phyloP scores from a whole-genome alignment of 192 early-diverging fungal genomes.

The Lunasporangiospora selenospora region DNA sequence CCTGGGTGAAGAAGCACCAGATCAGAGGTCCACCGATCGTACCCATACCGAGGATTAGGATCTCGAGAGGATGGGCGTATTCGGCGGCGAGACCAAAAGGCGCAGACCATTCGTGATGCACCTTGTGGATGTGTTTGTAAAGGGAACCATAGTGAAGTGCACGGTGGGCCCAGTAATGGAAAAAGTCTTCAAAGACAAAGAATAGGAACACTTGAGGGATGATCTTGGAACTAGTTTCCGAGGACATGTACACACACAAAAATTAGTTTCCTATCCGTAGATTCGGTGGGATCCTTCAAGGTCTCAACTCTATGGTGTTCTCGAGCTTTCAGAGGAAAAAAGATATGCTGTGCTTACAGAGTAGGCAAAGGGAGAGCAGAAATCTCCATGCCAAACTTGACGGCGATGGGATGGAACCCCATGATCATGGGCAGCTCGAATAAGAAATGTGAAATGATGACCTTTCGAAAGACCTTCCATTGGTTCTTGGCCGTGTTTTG shows the following conservation, averaged over 20 bases:
- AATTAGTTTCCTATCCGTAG: not conserved
- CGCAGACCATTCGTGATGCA: slow-evolving; percentile 86
- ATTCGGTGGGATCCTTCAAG: too few species aligned
- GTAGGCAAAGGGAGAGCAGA: slow-evolving; percentile 78
- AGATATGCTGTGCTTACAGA: too few species aligned
- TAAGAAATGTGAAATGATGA: slow-evolving; percentile 73
- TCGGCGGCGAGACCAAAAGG: slow-evolving; percentile 85
- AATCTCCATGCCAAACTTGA: slow-evolving; percentile 78
- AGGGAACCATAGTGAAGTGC: slow-evolving; percentile 79
- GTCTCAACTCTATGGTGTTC: too few species aligned
- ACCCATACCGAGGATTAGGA: slow-evolving; percentile 78
- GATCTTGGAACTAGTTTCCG: slow-evolving; percentile 51
- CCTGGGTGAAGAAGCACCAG: slow-evolving; percentile 60
- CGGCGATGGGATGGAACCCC: slow-evolving; percentile 78
- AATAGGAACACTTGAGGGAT: slow-evolving; percentile 69
- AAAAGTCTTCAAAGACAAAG: slow-evolving; percentile 82
- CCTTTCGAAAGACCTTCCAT: slow-evolving; percentile 69
- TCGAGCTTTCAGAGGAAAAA: too few species aligned
- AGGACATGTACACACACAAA: too few species aligned
- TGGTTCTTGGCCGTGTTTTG: slow-evolving; percentile 60
- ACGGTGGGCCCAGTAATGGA: slow-evolving; percentile 87
- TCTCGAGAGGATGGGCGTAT: slow-evolving; percentile 88
- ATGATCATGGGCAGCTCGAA: slow-evolving; percentile 85
- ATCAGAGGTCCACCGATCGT: slow-evolving; percentile 77
- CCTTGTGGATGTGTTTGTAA: slow-evolving; percentile 89